Conservation (phyloP, 352 stramenopile species). For the Globisporangium splendens region DNA sequence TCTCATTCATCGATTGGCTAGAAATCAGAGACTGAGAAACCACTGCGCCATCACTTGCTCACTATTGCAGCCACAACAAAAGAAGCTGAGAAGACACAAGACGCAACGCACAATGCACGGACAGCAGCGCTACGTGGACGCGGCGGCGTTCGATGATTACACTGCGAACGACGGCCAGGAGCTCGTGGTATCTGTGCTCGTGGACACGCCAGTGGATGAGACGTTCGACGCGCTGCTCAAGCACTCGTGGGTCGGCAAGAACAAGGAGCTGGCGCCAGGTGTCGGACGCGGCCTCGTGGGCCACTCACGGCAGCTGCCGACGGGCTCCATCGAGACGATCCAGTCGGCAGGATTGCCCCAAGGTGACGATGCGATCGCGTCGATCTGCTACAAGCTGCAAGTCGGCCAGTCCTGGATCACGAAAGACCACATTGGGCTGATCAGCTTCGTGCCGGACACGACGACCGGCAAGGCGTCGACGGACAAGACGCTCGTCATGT, state of each 20-base stretch:
- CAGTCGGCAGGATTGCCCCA: slow-evolving; percentile 39
- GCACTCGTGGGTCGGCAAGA: neutral
- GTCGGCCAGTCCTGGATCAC: too few species aligned
- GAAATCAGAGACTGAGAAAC: too few species aligned
- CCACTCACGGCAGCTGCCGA: slow-evolving; percentile 33
- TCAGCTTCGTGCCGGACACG: slow-evolving; percentile 2
- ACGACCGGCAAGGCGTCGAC: slow-evolving; percentile 92
- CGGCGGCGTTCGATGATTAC: slow-evolving; percentile 31
- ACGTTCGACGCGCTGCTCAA: slow-evolving; percentile 43
- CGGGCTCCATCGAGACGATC: slow-evolving; percentile 67
- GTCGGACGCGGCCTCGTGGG: slow-evolving; percentile 50
- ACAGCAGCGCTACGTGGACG: slow-evolving; percentile 34
- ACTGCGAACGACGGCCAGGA: slow-evolving; percentile 43
- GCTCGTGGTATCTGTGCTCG: slow-evolving; percentile 46
- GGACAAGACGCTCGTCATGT: slow-evolving; percentile 84
- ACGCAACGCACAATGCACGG: neutral
- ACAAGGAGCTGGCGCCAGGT: slow-evolving; percentile 39
- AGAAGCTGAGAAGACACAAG: neutral
- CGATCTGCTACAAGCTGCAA: too few species aligned
- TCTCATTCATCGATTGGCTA: too few species aligned
- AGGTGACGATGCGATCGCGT: too few species aligned
- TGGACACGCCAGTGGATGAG: slow-evolving; percentile 34
- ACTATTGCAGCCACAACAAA: neutral
- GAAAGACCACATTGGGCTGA: too few species aligned
- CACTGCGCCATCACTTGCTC: neutral